phyloP scores from a whole-genome alignment of 2,329 filamentous ascomycete genomes.

The Ophiostoma ulmi region DNA sequence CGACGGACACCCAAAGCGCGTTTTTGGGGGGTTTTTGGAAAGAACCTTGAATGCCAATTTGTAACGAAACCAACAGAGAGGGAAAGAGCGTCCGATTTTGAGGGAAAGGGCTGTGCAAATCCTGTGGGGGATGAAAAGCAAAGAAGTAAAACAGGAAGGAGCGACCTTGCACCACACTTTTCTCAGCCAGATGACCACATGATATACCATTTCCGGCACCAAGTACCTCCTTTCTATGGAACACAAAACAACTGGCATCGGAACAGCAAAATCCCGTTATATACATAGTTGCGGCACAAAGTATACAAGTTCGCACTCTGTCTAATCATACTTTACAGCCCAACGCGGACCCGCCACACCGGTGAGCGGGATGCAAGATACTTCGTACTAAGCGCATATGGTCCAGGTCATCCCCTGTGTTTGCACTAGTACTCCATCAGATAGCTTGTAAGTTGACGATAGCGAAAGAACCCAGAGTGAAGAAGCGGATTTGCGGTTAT shows the following conservation, averaged over 20 bases:
- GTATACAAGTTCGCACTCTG: not conserved
- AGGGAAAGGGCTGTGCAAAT: not conserved
- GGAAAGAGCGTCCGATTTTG: not conserved
- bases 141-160: not conserved
- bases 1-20: not conserved
- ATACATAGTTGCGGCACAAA: not conserved
- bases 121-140: not conserved
- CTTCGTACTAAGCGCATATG: not conserved
- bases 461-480: not conserved
- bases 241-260: not conserved
- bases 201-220: not conserved
- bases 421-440: not conserved
- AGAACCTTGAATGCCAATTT: not conserved
- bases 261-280: not conserved
- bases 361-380: conserved; percentile 6
- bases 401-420: not conserved
- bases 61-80: not conserved
- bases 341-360: not conserved
- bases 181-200: not conserved
- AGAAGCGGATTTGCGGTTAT: not conserved
- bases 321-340: not conserved
- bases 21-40: not conserved
- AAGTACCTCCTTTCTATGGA: not conserved
- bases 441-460: not conserved
- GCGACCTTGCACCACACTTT: not conserved